Percentiles rank a stretch among this genome's conserved stretches.
Evolutionary conservation across 352 stramenopile genomes (phyloP).

Genomic region (Pythium myriotylum): DNA sequence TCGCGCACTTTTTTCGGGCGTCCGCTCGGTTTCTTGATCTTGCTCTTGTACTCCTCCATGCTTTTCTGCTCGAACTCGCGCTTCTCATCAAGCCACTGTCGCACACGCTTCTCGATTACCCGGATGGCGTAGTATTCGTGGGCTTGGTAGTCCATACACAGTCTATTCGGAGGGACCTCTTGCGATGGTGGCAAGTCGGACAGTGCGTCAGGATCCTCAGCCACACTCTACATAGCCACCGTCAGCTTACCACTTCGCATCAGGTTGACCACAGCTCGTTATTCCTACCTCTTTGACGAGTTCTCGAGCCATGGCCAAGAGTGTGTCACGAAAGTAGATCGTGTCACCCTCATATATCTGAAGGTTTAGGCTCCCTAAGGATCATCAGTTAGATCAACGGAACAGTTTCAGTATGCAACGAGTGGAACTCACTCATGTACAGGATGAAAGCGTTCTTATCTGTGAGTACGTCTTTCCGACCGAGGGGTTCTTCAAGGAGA

Average conservation of each 20-base stretch:
- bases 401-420: conserved; percentile 7
- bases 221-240: conserved; percentile 8
- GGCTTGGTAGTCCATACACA: conserved; percentile 57
- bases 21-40: conserved; percentile 83
- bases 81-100: conserved; percentile 68
- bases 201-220: conserved; percentile 43
- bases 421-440: conserved; percentile 54
- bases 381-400: background rate
- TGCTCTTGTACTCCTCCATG: conserved; percentile 86
- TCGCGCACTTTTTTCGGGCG: conserved; percentile 78
- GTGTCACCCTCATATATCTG: conserved; percentile 81
- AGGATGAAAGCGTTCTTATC: conserved; percentile 53
- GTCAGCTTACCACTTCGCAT: no score
- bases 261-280: background rate
- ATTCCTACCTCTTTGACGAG: conserved; percentile 77
- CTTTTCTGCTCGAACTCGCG: conserved; percentile 67
- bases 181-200: conserved; percentile 41
- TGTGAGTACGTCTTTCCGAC: conserved; percentile 44
- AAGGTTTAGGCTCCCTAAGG: conserved; percentile 48
- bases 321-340: conserved; percentile 88
- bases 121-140: conserved; percentile 75
- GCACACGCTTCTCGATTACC: conserved; percentile 58
- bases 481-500: conserved; percentile 77
- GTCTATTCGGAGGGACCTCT: conserved; percentile 38
- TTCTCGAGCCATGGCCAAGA: conserved; percentile 76